Base-by-base conservation (phyloP, 1,139 yeast species). In the Nematodospora anomalae region DNA sequence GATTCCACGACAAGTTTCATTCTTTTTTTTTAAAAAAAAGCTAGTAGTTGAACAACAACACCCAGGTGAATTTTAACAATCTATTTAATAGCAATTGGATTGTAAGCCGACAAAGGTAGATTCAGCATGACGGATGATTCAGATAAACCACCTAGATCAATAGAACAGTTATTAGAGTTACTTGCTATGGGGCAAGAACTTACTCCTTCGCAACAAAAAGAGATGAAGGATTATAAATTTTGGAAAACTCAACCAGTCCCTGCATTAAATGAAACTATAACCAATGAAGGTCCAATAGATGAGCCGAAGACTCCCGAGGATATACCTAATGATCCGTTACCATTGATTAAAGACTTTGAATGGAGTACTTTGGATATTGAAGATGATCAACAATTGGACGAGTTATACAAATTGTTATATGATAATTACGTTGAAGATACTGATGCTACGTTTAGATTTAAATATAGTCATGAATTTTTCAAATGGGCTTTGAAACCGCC, bases 171-270 rank as follows among this genome's bases (percentile, higher is more conserved):
- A 39, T 58, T 77, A 43, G 67, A 67, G 50, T 67, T 66, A 47
- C 59, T 78, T 30, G 64, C 79, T 4, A 57, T 71, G 64, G 85
- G 84, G 11, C 79, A 71, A 37, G 70, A 71, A 44, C 65, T 80
- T 41, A 68, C 68, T 16, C 79, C 73, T 27, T 67, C 74, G 26
- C 82, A 81, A 57, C 68, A 73, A 47, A 67, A 66, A 38, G 78
- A 82, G 24, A 88, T 90, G 89, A 80, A 86, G 37, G 95, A 89
- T 53, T 88, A 90, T 68, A 88, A 87, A 64, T 92, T 92, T 63
- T 92, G 99, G 99, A 86, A 85, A 56, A 94, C 98, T 6, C 99
- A 92, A 61, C 98, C 98, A 0, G 98, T 94, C 13, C 77, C 90
- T 4, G 70, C 73, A 18, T 80, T 89, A 44, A 85, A 84, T 55